A percentile compares a stretch with the other conserved stretches of the same genome.
These are phyloP conservation scores for Salix udensis DNA, from an alignment of 345 rosid species.

Conservation along the genomic window DNA sequence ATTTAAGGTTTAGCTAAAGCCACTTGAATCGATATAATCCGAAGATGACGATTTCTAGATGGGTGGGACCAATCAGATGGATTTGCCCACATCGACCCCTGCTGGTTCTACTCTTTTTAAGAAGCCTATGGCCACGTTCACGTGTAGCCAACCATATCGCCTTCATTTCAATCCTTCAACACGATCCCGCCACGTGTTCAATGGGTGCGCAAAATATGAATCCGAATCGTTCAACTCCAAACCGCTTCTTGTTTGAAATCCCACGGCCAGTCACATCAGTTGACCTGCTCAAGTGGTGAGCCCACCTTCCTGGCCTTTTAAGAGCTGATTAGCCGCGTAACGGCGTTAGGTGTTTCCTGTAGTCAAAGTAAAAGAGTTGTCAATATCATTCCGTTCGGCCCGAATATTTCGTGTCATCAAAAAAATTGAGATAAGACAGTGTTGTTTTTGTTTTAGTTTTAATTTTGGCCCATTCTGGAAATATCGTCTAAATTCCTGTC, in stretches of 20 bases:
- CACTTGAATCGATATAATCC: neutral
- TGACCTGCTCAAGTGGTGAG: constrained; percentile 4
- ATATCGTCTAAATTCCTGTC: too few species aligned
- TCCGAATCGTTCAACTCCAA: neutral
- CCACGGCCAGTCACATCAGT: neutral
- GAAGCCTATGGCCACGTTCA: neutral
- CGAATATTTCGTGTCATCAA: too few species aligned
- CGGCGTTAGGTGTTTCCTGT: neutral
- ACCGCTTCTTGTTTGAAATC: neutral
- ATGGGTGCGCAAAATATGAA: neutral
- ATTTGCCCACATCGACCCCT: neutral
- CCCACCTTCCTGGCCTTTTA: neutral
- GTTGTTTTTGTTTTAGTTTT: fast-evolving
- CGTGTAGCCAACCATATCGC: neutral
- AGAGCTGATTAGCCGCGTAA: constrained; percentile 10
- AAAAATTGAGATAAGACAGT: fast-evolving
- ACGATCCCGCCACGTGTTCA: neutral
- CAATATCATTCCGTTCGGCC: too few species aligned
- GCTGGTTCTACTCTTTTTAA: neutral
- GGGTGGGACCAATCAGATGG: neutral
- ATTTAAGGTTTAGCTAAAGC: too few species aligned
- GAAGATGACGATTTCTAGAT: neutral
- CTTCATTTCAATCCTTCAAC: neutral
- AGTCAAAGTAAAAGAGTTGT: too few species aligned
- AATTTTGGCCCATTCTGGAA: fast-evolving